phyloP scores from a whole-genome alignment of 441 rosid genomes.

The Croton laevigatus region DNA sequence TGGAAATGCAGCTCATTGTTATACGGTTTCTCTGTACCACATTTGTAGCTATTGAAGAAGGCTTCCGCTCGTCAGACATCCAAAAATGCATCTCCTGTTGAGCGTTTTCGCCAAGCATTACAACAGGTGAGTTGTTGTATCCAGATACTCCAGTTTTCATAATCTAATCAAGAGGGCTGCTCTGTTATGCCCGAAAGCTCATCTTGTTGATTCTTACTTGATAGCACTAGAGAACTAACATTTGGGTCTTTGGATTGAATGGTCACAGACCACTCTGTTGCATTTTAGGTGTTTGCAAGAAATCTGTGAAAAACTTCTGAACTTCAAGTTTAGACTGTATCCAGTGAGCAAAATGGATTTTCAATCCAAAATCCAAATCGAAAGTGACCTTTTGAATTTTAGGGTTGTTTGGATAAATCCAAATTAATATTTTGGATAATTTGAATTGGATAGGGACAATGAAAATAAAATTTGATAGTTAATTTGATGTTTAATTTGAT shows the following conservation, averaged over 20 bases:
- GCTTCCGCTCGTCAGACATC: conserved; percentile 79
- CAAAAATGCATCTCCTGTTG: conserved; percentile 80
- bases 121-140: conserved; percentile 66
- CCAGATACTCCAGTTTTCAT: neutral
- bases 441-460: too few species aligned
- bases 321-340: neutral
- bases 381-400: too few species aligned
- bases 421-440: too few species aligned
- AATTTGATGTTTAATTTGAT: too few species aligned
- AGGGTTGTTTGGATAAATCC: too few species aligned
- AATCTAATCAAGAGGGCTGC: too few species aligned
- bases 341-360: too few species aligned
- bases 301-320: neutral
- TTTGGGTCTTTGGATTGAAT: neutral
- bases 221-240: neutral
- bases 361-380: too few species aligned
- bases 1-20: conserved; percentile 41
- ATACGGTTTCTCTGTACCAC: conserved; percentile 36
- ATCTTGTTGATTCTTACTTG: neutral
- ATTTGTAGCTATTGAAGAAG: conserved; percentile 89
- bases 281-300: neutral
- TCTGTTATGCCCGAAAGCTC: neutral
- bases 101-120: conserved; percentile 69
- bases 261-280: neutral
- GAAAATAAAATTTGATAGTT: too few species aligned